Evolutionary conservation across 805 yeast genomes (phyloP), one percentile per base, ranked within the genome.

Genomic region (Metschnikowia shivogae): DNA sequence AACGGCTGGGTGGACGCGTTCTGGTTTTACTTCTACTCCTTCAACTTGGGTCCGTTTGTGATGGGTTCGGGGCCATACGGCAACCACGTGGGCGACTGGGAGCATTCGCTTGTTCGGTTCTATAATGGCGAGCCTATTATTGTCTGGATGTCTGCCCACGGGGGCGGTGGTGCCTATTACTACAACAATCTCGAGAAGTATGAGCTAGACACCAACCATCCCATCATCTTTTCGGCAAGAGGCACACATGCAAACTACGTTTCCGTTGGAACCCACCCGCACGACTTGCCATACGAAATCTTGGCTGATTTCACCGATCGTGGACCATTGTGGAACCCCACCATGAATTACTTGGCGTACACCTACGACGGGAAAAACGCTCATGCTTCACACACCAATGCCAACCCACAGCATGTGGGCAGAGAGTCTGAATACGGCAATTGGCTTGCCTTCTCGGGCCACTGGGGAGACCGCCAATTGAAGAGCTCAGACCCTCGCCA

Each of bases 1-100:
- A 85, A 89, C 54, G 96, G 96, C 3, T 83, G 93, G 88, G 86
- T 90, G 0, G 99, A 92, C 62, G 88, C 97, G 0, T 92, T 79
- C 61, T 92, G 98, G 97, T 93, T 92, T 63, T 90, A 88, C 60
- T 92, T 92, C 60, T 92, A 93, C 61, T 84, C 96, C 1, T 92
- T 92, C 70, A 92, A 92, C 61, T 70, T 87, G 52, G 99, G 99
- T 0, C 97, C 99, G 0, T 92, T 83, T 66, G 97, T 92, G 8
- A 89, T 92, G 97, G 98, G 98, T 3, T 77, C 79, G 31, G 99
- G 99, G 0, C 99, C 99, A 0, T 93, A 85, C 70, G 99, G 99
- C 0, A 86, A 92, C 61, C 99, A 92, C 60, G 81, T 93, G 29
- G 99, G 98, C 6, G 99, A 92, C 68, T 92, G 99, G 99, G 99